phyloP scores from a whole-genome alignment of 352 stramenopile genomes.

The Phytophthora syringae region DNA sequence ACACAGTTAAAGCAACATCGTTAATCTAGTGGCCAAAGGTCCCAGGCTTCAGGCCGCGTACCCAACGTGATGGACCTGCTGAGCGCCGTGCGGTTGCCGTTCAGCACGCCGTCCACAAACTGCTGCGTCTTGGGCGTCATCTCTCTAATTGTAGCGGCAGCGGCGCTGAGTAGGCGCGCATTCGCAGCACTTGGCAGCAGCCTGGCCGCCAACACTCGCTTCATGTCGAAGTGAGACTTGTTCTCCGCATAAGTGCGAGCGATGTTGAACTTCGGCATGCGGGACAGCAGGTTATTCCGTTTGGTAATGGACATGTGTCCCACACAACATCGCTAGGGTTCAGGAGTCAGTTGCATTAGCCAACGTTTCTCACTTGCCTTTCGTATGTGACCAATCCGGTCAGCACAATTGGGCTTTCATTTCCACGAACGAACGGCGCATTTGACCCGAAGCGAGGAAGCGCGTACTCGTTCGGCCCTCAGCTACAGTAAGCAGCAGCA shows the following conservation, averaged over 20 bases:
- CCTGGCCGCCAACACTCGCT: slow-evolving; percentile 8
- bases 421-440: slow-evolving; percentile 25
- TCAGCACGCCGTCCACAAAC: slow-evolving; percentile 62
- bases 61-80: slow-evolving; percentile 80
- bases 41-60: slow-evolving; percentile 28
- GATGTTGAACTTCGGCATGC: slow-evolving; percentile 31
- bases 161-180: not conserved
- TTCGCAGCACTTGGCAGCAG: not conserved
- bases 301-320: slow-evolving; percentile 7
- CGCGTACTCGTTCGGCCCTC: not conserved
- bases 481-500: not conserved
- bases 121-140: slow-evolving; percentile 54
- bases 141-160: not conserved
- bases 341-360: slow-evolving; percentile 40
- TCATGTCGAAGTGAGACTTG: no score
- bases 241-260: no score
- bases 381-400: slow-evolving; percentile 23
- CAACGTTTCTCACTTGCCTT: slow-evolving; percentile 37
- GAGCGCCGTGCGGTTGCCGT: slow-evolving; percentile 65
- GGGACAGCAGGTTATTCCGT: slow-evolving; percentile 3
- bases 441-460: slow-evolving; percentile 9
- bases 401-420: slow-evolving; percentile 19
- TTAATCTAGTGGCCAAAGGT: not conserved
- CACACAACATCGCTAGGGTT: slow-evolving; percentile 13
- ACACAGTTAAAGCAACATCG: not conserved